phyloP scores from a whole-genome alignment of 169 alveolate species.

The Cystoisospora suis region DNA sequence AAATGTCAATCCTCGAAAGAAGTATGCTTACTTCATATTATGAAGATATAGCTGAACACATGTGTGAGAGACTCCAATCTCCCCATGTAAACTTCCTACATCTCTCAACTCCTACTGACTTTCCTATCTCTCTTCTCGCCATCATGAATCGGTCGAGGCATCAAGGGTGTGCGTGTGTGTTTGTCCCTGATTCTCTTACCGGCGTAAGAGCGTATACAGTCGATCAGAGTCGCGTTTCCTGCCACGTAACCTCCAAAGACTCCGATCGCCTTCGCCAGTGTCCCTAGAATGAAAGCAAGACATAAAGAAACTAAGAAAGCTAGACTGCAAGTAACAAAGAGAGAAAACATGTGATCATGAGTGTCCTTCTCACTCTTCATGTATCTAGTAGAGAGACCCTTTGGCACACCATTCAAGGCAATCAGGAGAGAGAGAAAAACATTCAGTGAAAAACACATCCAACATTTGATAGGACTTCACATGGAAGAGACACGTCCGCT shows the following conservation, averaged over 20 bases:
- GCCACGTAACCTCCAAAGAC: constrained; percentile 90
- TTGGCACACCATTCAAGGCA: neutral
- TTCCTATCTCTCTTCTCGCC: too few species aligned
- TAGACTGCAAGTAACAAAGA: neutral
- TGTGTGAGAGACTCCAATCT: too few species aligned
- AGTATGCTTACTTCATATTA: too few species aligned
- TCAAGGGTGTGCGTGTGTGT: too few species aligned
- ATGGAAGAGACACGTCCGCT: too few species aligned
- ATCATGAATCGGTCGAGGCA: too few species aligned
- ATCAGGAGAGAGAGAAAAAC: neutral
- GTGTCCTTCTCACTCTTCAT: neutral
- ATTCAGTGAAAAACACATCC: neutral
- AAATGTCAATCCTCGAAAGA: too few species aligned
- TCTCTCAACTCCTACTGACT: too few species aligned
- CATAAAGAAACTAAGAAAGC: neutral
- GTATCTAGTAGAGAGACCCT: too few species aligned
- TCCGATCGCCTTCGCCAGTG: constrained; percentile 89
- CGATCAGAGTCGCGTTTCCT: constrained; percentile 73
- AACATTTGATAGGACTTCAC: neutral
- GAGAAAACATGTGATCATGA: neutral
- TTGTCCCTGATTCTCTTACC: neutral
- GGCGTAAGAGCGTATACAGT: constrained; percentile 85
- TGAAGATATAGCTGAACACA: too few species aligned
- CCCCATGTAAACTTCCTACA: too few species aligned
- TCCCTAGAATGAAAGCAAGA: constrained; percentile 40